A percentile compares a stretch with the other conserved stretches of the same genome.
phyloP scores from a whole-genome alignment of 2,329 filamentous ascomycete genomes.

The Botrytis byssoidea region DNA sequence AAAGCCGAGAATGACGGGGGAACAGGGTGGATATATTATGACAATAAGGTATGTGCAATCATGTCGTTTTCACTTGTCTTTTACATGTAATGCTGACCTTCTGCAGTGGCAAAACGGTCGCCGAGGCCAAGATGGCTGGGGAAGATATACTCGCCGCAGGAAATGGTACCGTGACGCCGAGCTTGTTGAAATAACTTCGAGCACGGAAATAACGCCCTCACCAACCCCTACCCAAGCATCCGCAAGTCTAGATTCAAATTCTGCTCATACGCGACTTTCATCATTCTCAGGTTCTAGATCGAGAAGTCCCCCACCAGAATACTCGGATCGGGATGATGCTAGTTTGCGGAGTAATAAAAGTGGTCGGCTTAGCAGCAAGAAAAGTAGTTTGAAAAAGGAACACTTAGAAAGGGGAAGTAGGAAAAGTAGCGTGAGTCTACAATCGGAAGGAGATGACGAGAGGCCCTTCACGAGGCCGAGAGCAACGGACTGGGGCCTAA shows the following conservation, averaged over 20 bases:
- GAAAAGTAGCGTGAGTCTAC: slow-evolving; percentile 27
- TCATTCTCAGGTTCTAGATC: slow-evolving; percentile 15
- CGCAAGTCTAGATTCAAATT: slow-evolving; percentile 15
- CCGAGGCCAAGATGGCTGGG: slow-evolving; percentile 85
- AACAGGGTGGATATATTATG: slow-evolving; percentile 95
- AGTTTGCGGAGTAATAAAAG: slow-evolving; percentile 27
- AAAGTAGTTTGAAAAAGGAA: slow-evolving; percentile 29
- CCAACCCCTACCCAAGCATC: slow-evolving; percentile 40
- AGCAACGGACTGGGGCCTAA: slow-evolving; percentile 71
- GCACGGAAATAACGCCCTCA: slow-evolving; percentile 45
- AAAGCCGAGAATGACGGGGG: slow-evolving; percentile 44
- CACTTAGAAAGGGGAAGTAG: slow-evolving; percentile 26
- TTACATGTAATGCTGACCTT: slow-evolving; percentile 23
- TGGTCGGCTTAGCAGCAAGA: slow-evolving; percentile 24
- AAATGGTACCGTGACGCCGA: slow-evolving; percentile 98
- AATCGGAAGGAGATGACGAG: slow-evolving; percentile 45
- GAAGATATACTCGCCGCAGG: slow-evolving; percentile 83
- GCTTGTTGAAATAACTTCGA: slow-evolving; percentile 69
- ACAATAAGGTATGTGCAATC: slow-evolving; percentile 72
- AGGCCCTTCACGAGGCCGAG: slow-evolving; percentile 50
- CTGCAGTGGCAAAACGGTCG: slow-evolving; percentile 83
- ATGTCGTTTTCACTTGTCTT: background rate
- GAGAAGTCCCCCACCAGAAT: slow-evolving; percentile 23
- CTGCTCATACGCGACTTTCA: slow-evolving; percentile 12
- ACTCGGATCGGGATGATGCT: slow-evolving; percentile 26